A percentile compares a stretch with the other conserved stretches of the same genome.
Conservation (phyloP, 2,329 filamentous ascomycete genomes). For the Pyrenochaeta sp. region DNA sequence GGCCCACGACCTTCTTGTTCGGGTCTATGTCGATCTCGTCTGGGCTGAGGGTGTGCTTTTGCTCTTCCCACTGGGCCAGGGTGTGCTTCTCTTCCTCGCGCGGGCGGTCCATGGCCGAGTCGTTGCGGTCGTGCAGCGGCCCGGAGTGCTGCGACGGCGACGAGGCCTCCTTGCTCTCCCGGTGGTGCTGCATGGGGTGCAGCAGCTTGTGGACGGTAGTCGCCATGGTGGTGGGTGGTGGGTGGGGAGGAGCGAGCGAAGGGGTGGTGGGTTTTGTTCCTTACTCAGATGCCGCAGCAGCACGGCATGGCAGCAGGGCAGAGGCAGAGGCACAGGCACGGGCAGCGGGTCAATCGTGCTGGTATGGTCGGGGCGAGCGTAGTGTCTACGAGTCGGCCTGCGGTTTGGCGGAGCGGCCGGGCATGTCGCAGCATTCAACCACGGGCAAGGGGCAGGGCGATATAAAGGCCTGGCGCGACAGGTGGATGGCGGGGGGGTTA, state of each 20-base stretch:
- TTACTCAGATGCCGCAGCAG: constrained; percentile 11
- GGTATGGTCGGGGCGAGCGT: constrained; percentile 12
- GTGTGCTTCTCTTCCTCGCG: constrained; percentile 59
- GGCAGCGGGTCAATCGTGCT: constrained; percentile 16
- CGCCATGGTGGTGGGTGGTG: constrained; percentile 41
- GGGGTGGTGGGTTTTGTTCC: constrained; percentile 10
- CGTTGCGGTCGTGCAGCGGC: constrained; percentile 42
- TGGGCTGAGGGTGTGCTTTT: constrained; percentile 54
- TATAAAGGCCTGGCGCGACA: constrained; percentile 14
- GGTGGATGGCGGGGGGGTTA: constrained; percentile 36
- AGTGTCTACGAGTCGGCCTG: constrained; percentile 16
- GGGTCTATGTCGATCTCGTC: constrained; percentile 55
- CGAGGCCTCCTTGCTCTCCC: constrained; percentile 32
- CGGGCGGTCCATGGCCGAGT: constrained; percentile 47
- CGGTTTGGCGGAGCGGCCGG: constrained; percentile 27
- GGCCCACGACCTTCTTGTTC: constrained; percentile 56
- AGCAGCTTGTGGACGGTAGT: constrained; percentile 49
- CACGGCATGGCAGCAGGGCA: constrained; percentile 24
- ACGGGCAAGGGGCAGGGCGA: constrained; percentile 25
- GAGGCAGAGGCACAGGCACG: too few relatives aligned
- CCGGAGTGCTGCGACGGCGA: constrained; percentile 23
- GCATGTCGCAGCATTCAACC: constrained; percentile 29
- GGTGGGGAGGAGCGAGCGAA: constrained; percentile 14
- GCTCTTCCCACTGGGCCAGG: constrained; percentile 57
- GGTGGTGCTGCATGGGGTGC: constrained; percentile 44